These are phyloP conservation scores for Solanum raphanifolium DNA, from an alignment of 257 asterid genomes.

Conservation along the genomic window DNA sequence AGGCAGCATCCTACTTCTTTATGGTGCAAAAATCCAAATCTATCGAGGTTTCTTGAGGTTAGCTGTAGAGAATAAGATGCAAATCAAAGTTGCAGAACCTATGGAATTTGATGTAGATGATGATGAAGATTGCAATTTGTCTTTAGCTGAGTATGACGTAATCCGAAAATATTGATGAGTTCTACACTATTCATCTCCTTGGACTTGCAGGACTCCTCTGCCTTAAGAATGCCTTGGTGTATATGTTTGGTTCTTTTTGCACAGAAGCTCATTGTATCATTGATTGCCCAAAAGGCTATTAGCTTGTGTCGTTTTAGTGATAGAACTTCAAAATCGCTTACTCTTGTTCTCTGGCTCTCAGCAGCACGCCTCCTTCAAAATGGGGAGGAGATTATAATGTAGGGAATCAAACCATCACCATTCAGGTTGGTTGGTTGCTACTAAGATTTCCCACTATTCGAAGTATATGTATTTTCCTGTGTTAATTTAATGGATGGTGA, in stretches of 20 bases:
- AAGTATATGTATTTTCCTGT: background rate
- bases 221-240: background rate
- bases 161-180: background rate
- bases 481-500: background rate
- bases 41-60: background rate
- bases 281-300: background rate
- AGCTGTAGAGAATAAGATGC: background rate
- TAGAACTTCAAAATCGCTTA: background rate
- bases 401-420: no score
- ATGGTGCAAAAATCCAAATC: background rate
- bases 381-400: no score
- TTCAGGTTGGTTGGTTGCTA: no score
- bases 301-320: background rate
- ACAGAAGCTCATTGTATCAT: background rate
- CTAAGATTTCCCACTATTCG: accelerated
- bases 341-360: background rate
- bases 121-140: background rate
- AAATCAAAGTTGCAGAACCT: background rate
- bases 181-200: background rate
- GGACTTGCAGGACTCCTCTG: background rate
- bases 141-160: background rate
- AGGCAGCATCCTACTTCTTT: background rate
- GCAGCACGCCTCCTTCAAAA: background rate
- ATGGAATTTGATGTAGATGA: background rate
- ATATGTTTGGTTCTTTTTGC: background rate